A percentile compares a stretch with the other conserved stretches of the same genome.
phyloP scores from a whole-genome alignment of 2,329 filamentous ascomycete genomes.

The Aspergillus clavatus region DNA sequence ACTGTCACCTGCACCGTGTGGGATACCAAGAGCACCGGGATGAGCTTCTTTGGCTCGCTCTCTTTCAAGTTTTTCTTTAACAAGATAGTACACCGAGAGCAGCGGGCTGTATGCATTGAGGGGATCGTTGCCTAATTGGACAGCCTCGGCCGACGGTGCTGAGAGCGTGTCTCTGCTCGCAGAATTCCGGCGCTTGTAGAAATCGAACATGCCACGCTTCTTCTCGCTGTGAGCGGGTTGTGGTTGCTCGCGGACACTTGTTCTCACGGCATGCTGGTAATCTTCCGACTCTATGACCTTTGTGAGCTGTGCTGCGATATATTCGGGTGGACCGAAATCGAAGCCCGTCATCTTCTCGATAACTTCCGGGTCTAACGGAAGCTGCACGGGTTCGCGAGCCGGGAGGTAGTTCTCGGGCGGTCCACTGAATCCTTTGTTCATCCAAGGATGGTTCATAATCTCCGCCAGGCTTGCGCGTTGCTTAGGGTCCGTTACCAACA shows the following conservation, averaged over 20 bases:
- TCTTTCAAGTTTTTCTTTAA: constrained; percentile 87
- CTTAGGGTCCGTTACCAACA: constrained; percentile 91
- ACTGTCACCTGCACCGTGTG: constrained; percentile 52
- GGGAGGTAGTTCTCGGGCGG: constrained; percentile 89
- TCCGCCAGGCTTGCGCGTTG: constrained; percentile 82
- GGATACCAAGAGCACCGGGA: constrained; percentile 55
- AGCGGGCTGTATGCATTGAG: constrained; percentile 90
- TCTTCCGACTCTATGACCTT: constrained; percentile 90
- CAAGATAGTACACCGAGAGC: constrained; percentile 90
- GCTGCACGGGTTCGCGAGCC: constrained; percentile 71
- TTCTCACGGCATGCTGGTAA: constrained; percentile 77
- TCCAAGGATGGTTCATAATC: constrained; percentile 94
- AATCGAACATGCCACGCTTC: constrained; percentile 87
- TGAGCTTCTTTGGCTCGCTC: constrained; percentile 60
- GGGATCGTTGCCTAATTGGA: constrained; percentile 78
- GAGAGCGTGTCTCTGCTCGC: constrained; percentile 81
- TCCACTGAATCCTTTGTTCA: constrained; percentile 81
- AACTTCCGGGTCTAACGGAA: constrained; percentile 77
- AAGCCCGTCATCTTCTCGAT: constrained; percentile 96
- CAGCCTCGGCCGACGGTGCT: constrained; percentile 76
- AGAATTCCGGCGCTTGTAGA: constrained; percentile 92
- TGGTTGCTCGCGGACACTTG: constrained; percentile 63
- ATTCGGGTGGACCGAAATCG: constrained; percentile 85
- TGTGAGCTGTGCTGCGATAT: constrained; percentile 74
- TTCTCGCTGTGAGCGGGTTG: constrained; percentile 63